Evolutionary conservation across 169 alveolate genomes (phyloP).

Genomic region (Cryptosporidium parvum): DNA sequence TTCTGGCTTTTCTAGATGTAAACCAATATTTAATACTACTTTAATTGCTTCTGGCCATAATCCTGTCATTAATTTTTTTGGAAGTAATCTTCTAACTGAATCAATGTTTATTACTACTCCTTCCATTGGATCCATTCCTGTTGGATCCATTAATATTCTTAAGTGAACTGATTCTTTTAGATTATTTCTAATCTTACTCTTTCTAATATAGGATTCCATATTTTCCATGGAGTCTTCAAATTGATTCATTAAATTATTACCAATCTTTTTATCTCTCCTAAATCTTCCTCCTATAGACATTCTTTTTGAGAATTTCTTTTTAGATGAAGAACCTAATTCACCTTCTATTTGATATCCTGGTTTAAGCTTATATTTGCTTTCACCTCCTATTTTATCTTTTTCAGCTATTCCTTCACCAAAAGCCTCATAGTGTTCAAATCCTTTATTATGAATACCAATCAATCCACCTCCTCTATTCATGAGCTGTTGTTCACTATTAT

Average conservation of each 20-base stretch:
- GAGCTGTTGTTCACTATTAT: not conserved
- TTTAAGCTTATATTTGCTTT: not conserved
- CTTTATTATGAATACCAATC: not conserved
- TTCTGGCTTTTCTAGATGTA: slow-evolving; percentile 77
- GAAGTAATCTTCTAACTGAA: slow-evolving; percentile 73
- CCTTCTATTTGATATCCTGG: not conserved
- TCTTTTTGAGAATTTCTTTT: not conserved
- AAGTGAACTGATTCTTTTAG: slow-evolving; percentile 36
- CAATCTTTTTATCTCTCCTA: not conserved
- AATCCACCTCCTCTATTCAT: not conserved
- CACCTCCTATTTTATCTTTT: not conserved
- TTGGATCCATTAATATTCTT: slow-evolving; percentile 78
- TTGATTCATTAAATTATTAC: not conserved
- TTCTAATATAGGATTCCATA: not conserved
- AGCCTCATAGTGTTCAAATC: not conserved
- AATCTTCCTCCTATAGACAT: slow-evolving; percentile 9
- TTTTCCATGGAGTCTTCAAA: slow-evolving; percentile 11
- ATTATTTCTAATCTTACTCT: not conserved
- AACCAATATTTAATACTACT: slow-evolving; percentile 73
- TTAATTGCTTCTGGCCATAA: slow-evolving; percentile 82
- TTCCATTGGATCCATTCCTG: slow-evolving; percentile 81
- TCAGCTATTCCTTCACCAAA: not conserved
- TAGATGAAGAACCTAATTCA: not conserved
- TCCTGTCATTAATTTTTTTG: slow-evolving; percentile 79
- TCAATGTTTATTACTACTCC: slow-evolving; percentile 78